Conservation (phyloP, 805 yeast species). For the Wickerhamomyces hampshirensis region DNA sequence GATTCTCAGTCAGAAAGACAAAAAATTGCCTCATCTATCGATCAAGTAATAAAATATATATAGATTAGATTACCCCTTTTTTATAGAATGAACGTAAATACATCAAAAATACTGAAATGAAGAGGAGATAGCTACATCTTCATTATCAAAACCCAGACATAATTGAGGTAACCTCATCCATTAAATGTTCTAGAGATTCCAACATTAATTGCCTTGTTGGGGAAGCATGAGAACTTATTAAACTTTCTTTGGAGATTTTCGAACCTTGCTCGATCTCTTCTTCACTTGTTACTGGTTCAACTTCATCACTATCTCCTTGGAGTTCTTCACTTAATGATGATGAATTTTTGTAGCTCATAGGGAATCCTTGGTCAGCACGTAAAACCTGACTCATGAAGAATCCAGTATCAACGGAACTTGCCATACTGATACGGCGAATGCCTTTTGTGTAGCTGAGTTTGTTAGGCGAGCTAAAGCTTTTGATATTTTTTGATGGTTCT, state of each 20-base stretch:
- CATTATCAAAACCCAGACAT: conserved; percentile 4
- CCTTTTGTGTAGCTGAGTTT: conserved; percentile 1
- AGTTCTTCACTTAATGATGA: too few species aligned
- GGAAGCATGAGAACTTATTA: conserved; percentile 3
- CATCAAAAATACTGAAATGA: neutral
- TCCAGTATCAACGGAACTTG: conserved; percentile 22
- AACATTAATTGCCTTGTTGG: conserved; percentile 16
- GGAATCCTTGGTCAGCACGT: conserved; percentile 4
- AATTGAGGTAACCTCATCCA: conserved; percentile 18
- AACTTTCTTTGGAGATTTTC: too few species aligned
- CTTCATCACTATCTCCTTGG: too few species aligned
- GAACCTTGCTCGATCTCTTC: conserved; percentile 1
- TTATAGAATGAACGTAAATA: neutral
- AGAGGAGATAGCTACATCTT: neutral
- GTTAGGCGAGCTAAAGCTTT: neutral
- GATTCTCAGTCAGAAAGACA: conserved; percentile 11
- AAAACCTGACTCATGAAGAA: conserved; percentile 15
- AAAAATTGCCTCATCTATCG: conserved; percentile 12
- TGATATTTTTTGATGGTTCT: neutral
- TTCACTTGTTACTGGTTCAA: conserved; percentile 10
- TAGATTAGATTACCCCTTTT: neutral
- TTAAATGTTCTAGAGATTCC: conserved; percentile 19
- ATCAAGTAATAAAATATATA: conserved; percentile 3
- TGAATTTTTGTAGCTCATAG: neutral
- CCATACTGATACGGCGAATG: conserved; percentile 5